Evolutionary conservation across 441 rosid species (phyloP).

Genomic region (Isatis lusitanica): DNA sequence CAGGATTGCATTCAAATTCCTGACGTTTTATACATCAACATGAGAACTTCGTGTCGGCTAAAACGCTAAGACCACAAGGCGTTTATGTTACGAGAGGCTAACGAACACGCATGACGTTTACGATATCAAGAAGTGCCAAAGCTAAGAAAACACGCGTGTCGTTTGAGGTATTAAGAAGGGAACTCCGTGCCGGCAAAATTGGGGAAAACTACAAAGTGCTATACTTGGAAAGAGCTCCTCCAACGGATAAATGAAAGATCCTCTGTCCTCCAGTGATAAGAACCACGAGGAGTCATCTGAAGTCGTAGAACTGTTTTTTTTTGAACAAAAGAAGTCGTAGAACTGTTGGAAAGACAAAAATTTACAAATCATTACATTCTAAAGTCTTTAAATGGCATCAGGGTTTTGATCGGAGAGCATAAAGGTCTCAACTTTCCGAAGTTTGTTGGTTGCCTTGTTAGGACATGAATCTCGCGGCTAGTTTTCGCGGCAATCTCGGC

Average conservation of each 20-base stretch:
- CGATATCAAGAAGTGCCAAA: neutral
- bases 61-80: neutral
- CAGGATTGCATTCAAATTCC: neutral
- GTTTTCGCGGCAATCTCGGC: conserved; percentile 53
- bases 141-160: neutral
- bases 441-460: neutral
- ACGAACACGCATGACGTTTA: neutral
- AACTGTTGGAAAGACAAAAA: neutral
- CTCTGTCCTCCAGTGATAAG: conserved; percentile 26
- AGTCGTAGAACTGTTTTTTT: conserved; percentile 2
- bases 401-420: conserved; percentile 31
- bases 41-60: neutral
- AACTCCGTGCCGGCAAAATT: neutral
- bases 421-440: neutral
- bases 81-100: neutral
- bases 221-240: conserved; percentile 33
- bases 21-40: neutral
- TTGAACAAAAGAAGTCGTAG: neutral
- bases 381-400: conserved; percentile 32
- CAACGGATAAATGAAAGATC: conserved; percentile 40
- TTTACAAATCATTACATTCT: conserved; percentile 1
- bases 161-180: neutral
- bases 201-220: conserved; percentile 24
- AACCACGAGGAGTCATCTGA: conserved; percentile 27
- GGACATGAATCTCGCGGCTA: conserved; percentile 57